Conservation (phyloP, 2,329 filamentous ascomycete species). For the Fusarium fracticaudum region DNA sequence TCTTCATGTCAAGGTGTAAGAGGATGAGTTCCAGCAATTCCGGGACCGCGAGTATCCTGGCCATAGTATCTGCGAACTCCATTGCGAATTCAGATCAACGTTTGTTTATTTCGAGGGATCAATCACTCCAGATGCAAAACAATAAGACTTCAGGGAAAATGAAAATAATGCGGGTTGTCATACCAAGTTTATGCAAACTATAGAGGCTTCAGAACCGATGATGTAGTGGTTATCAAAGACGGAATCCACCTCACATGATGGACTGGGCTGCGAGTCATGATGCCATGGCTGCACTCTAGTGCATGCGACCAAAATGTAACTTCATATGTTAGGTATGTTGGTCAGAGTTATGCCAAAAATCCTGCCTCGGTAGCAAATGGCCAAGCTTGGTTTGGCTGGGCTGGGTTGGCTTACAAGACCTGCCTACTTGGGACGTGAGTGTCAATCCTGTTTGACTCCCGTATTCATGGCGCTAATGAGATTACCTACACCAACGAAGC, state of each 20-base stretch:
- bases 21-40: slow-evolving; percentile 45
- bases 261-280: slow-evolving; percentile 1
- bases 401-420: not conserved
- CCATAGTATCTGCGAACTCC: not conserved
- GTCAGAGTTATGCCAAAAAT: not conserved
- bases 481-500: not conserved
- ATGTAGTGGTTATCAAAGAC: not conserved
- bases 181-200: not conserved
- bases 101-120: not conserved
- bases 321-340: not conserved
- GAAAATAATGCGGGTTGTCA: not conserved
- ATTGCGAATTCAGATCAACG: not conserved
- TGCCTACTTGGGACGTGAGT: not conserved
- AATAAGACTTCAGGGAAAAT: not conserved
- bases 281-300: slow-evolving; percentile 5
- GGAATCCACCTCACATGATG: not conserved
- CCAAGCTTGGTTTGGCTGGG: not conserved
- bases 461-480: not conserved
- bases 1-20: slow-evolving; percentile 38
- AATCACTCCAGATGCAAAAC: not conserved
- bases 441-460: not conserved
- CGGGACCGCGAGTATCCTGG: slow-evolving; percentile 6
- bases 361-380: slow-evolving; percentile 2
- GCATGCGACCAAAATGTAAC: not conserved
- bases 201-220: not conserved